phyloP scores from a whole-genome alignment of 768 basidiomycete genomes.

The Krasilnikovozyma curviuscula region DNA sequence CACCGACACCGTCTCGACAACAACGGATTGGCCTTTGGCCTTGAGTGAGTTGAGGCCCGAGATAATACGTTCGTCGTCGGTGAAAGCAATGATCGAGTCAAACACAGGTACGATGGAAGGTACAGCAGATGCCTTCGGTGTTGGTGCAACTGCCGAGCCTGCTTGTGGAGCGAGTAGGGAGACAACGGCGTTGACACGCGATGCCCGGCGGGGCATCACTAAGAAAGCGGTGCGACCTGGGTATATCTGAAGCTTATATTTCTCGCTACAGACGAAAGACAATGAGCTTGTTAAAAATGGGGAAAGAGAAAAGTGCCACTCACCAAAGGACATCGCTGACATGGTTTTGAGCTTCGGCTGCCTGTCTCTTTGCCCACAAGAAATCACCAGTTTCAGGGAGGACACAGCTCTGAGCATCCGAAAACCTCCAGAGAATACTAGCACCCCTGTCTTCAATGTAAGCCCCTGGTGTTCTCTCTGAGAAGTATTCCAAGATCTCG shows the following conservation, averaged over 20 bases:
- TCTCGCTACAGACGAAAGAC: background rate
- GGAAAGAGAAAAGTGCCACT: background rate
- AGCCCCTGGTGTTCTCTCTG: slow-evolving; percentile 69
- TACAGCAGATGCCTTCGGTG: no score
- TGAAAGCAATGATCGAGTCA: no score
- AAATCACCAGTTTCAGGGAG: slow-evolving; percentile 34
- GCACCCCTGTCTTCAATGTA: slow-evolving; percentile 68
- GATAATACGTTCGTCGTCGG: no score
- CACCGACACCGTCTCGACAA: no score
- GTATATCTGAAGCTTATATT: slow-evolving; percentile 13
- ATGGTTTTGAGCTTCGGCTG: slow-evolving; percentile 79
- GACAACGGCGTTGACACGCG: slow-evolving; percentile 2
- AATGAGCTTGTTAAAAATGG: background rate
- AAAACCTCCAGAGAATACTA: slow-evolving; percentile 69
- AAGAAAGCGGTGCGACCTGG: slow-evolving; percentile 11
- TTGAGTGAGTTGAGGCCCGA: no score
- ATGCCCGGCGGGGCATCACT: slow-evolving; percentile 4
- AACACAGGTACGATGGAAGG: no score
- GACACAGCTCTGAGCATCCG: slow-evolving; percentile 32
- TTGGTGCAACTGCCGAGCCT: no score
- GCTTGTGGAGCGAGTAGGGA: slow-evolving; percentile 1
- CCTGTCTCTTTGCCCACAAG: slow-evolving; percentile 67
- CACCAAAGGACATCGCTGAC: slow-evolving; percentile 40
- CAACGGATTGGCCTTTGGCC: no score
- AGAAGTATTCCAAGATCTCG: slow-evolving; percentile 70